These are phyloP conservation scores for Phytophthora boehmeriae DNA, from an alignment of 352 stramenopile genomes.

Conservation along the genomic window DNA sequence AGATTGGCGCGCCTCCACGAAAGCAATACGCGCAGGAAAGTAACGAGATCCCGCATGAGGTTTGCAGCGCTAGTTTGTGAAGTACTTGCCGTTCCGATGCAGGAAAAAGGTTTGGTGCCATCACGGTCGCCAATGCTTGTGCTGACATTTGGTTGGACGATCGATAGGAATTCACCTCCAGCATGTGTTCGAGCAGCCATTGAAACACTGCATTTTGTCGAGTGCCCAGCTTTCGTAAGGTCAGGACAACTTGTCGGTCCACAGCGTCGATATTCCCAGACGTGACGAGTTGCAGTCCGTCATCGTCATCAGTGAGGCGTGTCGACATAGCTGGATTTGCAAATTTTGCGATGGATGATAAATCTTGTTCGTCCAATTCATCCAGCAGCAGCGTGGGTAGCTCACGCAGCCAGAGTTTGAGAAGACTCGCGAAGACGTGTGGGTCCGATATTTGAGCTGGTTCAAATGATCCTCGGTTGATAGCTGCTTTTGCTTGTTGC, in stretches of 20 bases:
- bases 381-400: conserved; percentile 49
- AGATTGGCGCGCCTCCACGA: conserved; percentile 38
- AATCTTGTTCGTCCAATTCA: conserved; percentile 20
- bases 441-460: conserved; percentile 37
- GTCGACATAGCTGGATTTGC: background rate
- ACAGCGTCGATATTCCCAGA: conserved; percentile 20
- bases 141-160: conserved; percentile 56
- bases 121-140: conserved; percentile 55
- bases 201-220: conserved; percentile 50
- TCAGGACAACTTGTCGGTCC: conserved; percentile 16
- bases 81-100: conserved; percentile 10
- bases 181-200: conserved; percentile 73
- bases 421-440: conserved; percentile 60
- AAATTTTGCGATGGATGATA: conserved; percentile 27
- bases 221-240: conserved; percentile 32
- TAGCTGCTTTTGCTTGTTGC: conserved; percentile 43
- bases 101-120: conserved; percentile 64
- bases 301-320: conserved; percentile 13
- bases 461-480: conserved; percentile 58
- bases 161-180: conserved; percentile 49
- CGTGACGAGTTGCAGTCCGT: conserved; percentile 13
- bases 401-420: conserved; percentile 72
- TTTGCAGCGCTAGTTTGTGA: conserved; percentile 27
- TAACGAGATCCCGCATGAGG: conserved; percentile 38
- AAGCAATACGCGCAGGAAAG: conserved; percentile 45